Evolutionary conservation across 2,329 filamentous ascomycete species (phyloP).

Genomic region (Phaeophleospora eucalypticola): DNA sequence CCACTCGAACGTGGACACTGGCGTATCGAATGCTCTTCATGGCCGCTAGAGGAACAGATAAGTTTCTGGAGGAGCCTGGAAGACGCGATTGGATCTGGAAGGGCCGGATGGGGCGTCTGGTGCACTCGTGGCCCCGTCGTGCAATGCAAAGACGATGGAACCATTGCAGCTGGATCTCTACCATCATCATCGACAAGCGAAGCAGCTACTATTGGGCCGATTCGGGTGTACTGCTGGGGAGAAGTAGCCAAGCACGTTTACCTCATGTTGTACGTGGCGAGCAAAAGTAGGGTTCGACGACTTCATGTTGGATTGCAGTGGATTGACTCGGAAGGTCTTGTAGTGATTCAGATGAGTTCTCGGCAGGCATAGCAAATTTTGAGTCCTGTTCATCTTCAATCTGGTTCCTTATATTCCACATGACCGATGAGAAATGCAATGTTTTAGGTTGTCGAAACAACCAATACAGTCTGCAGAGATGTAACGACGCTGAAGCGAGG

Average conservation of each 20-base stretch:
- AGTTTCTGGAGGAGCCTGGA: conserved; percentile 60
- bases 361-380: no score
- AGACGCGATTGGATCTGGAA: conserved; percentile 56
- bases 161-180: neutral
- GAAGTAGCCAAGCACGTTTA: conserved; percentile 69
- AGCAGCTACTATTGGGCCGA: conserved; percentile 17
- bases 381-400: no score
- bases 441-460: no score
- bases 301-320: conserved; percentile 61
- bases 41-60: conserved; percentile 48
- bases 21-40: conserved; percentile 57
- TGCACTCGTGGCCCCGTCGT: conserved; percentile 38
- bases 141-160: neutral
- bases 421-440: no score
- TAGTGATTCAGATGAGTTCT: conserved; percentile 55
- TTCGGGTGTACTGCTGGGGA: conserved; percentile 77
- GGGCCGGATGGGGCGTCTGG: conserved; percentile 65
- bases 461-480: no score
- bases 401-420: no score
- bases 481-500: no score
- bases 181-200: neutral
- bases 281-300: conserved; percentile 56
- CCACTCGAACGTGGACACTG: conserved; percentile 74
- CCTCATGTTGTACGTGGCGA: conserved; percentile 69
- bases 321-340: conserved; percentile 60